Evolutionary conservation across 352 stramenopile species (phyloP), one percentile per base, ranked within the genome.

Genomic region (Globisporangium nodosum): DNA sequence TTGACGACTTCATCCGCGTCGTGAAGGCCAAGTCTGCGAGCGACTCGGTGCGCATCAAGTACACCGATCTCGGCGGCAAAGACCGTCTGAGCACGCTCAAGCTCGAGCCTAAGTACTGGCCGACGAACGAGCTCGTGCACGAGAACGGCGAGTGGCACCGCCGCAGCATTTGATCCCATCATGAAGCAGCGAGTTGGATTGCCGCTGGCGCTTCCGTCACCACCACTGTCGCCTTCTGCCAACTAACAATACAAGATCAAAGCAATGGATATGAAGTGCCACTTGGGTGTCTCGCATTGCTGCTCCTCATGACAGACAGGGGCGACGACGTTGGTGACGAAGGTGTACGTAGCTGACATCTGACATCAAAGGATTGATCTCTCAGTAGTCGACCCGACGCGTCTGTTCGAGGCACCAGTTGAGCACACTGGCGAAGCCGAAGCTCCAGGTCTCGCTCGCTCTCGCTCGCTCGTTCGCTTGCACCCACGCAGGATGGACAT

Each of bases 81-180:
- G 73, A 92, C 33, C 78, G 80, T n/a, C 66, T 96, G 13, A 89
- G 83, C 54, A 96, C 87, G 11, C 68, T 97, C 16, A 96, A 96
- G 71, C 72, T 91, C 31, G 87, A 96, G 67, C 85, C 88, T 3
- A 88, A 88, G 65, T 96, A 96, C 68, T 97, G 87, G 87, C 88
- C 87, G 21, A 96, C 89, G 18, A 90, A 85, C 64, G 83, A 97
- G 52, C 68, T 97, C 21, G 67, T 89, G 48, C 68, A 90, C 61
- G 77, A 90, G 39, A 77, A 85, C 35, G 83, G 83, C 49, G 81
- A 90, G 51, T 94, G 85, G 85, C 81, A 74, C 61, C 81, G 85
- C 43, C 65, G 69, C 49, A 71, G 73, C 43, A 68, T 80, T 45
- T 88, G 55, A 69, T 54, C 16, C 5, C 24, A 27, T 27, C 24